Evolutionary conservation across 106 monocot species (phyloP), one percentile per base, ranked within the genome.

Genomic region (Dioscorea dumetorum): DNA sequence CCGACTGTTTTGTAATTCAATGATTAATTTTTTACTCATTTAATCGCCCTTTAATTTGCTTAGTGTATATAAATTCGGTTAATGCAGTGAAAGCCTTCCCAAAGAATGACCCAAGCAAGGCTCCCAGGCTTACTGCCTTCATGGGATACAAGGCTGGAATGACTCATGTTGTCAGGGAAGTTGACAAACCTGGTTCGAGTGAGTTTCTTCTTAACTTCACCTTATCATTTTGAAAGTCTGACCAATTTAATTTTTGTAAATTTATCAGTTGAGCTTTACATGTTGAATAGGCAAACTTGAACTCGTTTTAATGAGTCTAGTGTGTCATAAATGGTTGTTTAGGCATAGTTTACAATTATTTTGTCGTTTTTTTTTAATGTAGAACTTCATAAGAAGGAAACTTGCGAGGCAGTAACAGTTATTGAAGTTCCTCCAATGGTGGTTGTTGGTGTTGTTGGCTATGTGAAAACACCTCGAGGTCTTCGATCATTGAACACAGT

Each of bases 111-210:
- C 81, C 78, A 13, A 67, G 57, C 51, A 90, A 90, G 65, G 50
- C 67, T 20, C 78, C 80, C 2, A 76, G 74, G n/a, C 69, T 90
- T 20, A 90, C 94, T 66, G 77, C 90, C 57, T 94, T 94, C 68
- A 64, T 90, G 8, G 90, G 87, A 20, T 94, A 90, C 76, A 94
- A 94, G 77, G 84, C 90, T 67, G 86, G 94, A 32, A 94, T 94
- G 94, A 94, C 87, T 24, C 94, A 94, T 61, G 84, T 94, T 24
- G 90, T 87, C 22, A 72, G 90, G 58, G 94, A 94, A 58, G 94
- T 94, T 48, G 90, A 94, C 16, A 94, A 94, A 48, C 94, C 94
- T 54, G 90, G 94, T 64, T 90, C 90, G 34, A 93, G 93, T 89
- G 76, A 70, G 80, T 52, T 12, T 19, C 3, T 17, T 49, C 19